A percentile compares a stretch with the other conserved stretches of the same genome.
These are phyloP conservation scores for Prinsepia uniflora DNA, from an alignment of 306 rosid species.

Conservation along the genomic window DNA sequence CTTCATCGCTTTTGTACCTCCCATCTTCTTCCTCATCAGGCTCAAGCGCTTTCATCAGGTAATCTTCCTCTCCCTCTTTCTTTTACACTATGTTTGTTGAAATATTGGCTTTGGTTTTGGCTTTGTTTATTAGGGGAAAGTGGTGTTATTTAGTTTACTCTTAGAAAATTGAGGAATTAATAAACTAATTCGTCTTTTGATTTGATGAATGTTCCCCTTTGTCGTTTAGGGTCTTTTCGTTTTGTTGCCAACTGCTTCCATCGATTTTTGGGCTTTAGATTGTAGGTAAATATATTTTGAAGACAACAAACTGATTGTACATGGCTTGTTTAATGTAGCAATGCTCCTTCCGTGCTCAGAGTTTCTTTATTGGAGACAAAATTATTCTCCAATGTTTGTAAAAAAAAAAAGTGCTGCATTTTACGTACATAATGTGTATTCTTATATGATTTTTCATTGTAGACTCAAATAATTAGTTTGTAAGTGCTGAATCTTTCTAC, in stretches of 20 bases:
- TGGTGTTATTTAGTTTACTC: not conserved
- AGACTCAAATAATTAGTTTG: not conserved
- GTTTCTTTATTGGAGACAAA: not conserved
- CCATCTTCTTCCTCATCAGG: slow-evolving; percentile 66
- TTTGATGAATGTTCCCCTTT: not conserved
- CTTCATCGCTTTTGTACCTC: slow-evolving; percentile 59
- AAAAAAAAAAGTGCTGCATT: not conserved
- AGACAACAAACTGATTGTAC: not conserved
- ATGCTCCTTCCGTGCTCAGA: not conserved
- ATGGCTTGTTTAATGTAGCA: not conserved
- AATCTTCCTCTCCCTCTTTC: not conserved
- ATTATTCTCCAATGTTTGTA: not conserved
- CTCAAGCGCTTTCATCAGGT: slow-evolving; percentile 56
- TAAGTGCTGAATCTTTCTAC: slow-evolving; percentile 3
- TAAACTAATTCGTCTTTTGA: not conserved
- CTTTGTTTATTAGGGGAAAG: not conserved
- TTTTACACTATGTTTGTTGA: not conserved
- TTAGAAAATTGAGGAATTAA: not conserved
- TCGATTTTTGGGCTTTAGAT: not conserved
- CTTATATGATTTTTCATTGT: not conserved
- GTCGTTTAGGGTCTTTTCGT: not conserved
- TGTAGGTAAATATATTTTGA: not conserved
- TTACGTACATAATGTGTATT: not conserved
- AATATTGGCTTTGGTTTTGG: not conserved
- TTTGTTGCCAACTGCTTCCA: not conserved